These are phyloP conservation scores for Schizothecium vesticola DNA, from an alignment of 495 filamentous ascomycete species.

Conservation along the genomic window DNA sequence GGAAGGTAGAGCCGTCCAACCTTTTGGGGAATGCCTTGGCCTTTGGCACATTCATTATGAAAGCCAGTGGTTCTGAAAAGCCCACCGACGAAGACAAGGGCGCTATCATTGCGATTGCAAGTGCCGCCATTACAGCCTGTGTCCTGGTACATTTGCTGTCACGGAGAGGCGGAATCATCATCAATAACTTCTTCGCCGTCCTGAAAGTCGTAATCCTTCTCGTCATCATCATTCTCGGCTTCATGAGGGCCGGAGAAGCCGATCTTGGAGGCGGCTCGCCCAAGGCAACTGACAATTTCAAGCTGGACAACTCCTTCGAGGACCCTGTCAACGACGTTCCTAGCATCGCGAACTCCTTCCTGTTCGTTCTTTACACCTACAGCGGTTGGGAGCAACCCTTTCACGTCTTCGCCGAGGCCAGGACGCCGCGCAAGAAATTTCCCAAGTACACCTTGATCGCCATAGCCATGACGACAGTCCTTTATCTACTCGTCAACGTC, in stretches of 20 bases:
- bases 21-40: background rate
- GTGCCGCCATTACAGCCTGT: background rate
- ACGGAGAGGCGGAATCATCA: background rate
- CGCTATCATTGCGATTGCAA: background rate
- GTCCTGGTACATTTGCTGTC: background rate
- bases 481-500: slow-evolving; percentile 4
- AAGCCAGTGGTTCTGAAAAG: background rate
- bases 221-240: background rate
- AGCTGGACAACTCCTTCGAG: background rate
- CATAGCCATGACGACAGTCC: background rate
- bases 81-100: background rate
- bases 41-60: background rate
- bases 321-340: background rate
- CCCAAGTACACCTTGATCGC: background rate
- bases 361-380: background rate
- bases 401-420: background rate
- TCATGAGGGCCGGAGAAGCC: background rate
- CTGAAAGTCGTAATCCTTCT: background rate
- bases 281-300: background rate
- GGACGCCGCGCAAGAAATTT: background rate
- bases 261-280: background rate
- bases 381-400: background rate
- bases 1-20: too few species aligned
- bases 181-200: background rate
- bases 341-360: background rate